Evolutionary conservation across 177 flowering plant genomes (phyloP), one percentile per base, ranked within the genome.

Genomic region (Telopea speciosissima): DNA sequence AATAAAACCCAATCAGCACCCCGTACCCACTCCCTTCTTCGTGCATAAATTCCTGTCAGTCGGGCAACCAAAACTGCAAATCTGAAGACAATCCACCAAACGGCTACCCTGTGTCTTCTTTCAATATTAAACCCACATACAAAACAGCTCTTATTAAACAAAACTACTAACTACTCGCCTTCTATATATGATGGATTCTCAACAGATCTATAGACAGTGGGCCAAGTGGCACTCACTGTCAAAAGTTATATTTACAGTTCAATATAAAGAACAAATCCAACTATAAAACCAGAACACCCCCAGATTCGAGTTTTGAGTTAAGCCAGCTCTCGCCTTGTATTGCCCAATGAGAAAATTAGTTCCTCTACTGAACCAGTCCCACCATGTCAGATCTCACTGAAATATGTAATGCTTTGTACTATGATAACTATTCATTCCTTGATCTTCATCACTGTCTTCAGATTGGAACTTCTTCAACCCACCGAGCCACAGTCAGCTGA

Each of bases 231-330:
- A 54, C 70, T 68, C 44, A n/a, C 70, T 31, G 62, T 28, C 22
- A 40, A 7, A 26, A 17, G 63, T 61, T 69, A 70, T 79, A 83
- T 83, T 72, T 78, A 81, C 86, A 81, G 76, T 78, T 70, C 72
- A 68, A 73, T 76, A 13, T 69, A 68, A 69, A 64, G 67, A 71
- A 54, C 60, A 66, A 72, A 68, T 36, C 67, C 40, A 65, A 67
- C 77, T 65, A 65, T 49, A 25, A 73, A 40, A 42, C 66, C 73
- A 58, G 26, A 68, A 65, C 65, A 61, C 72, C 70, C 14, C 24
- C 45, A 75, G 9, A 62, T 64, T 61, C 65, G n/a, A 52, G 5
- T 36, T 61, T 45, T 68, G 74, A 36, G 69, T 24, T 31, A 36
- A 69, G 65, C 65, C 31, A 16, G 24, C 28, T 61, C 49, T 42